These are phyloP conservation scores for Hypoxylon cercidicola DNA, from an alignment of 495 filamentous ascomycete species.

Conservation along the genomic window DNA sequence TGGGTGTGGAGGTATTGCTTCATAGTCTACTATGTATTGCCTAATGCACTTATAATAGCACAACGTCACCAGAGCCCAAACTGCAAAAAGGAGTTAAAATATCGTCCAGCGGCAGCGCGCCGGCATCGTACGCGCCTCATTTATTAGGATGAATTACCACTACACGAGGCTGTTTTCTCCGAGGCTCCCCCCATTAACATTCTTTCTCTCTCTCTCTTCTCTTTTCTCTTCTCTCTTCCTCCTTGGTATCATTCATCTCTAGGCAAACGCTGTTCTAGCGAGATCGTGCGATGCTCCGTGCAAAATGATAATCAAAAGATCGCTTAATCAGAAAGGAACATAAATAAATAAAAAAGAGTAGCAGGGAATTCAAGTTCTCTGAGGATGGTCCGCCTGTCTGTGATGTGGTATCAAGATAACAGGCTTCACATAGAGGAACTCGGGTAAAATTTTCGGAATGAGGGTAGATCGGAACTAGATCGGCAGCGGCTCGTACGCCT, in stretches of 20 bases:
- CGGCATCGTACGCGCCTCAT: constrained; percentile 20
- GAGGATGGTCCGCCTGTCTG: constrained; percentile 2
- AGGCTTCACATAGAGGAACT: constrained; percentile 12
- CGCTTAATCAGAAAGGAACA: constrained; percentile 10
- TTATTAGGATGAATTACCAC: constrained; percentile 35
- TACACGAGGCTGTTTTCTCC: constrained; percentile 15
- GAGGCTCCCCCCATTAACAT: constrained; percentile 19
- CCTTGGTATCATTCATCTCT: constrained; percentile 33
- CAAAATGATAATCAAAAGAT: constrained; percentile 13
- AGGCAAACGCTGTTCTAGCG: constrained; percentile 16
- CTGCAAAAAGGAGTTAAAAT: neutral
- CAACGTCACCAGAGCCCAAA: no score
- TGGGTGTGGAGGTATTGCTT: no score
- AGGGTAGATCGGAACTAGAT: constrained; percentile 12
- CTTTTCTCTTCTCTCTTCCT: constrained; percentile 1
- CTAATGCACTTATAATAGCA: no score
- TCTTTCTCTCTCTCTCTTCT: constrained; percentile 7
- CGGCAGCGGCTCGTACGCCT: neutral
- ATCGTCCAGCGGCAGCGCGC: neutral
- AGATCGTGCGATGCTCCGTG: constrained; percentile 19
- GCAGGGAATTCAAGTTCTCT: constrained; percentile 6
- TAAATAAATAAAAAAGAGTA: constrained; percentile 15
- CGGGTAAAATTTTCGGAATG: constrained; percentile 12
- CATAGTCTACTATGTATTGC: no score
- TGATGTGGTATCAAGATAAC: constrained; percentile 23